phyloP scores from a whole-genome alignment of 106 monocot species.

The Posidonia australis region DNA sequence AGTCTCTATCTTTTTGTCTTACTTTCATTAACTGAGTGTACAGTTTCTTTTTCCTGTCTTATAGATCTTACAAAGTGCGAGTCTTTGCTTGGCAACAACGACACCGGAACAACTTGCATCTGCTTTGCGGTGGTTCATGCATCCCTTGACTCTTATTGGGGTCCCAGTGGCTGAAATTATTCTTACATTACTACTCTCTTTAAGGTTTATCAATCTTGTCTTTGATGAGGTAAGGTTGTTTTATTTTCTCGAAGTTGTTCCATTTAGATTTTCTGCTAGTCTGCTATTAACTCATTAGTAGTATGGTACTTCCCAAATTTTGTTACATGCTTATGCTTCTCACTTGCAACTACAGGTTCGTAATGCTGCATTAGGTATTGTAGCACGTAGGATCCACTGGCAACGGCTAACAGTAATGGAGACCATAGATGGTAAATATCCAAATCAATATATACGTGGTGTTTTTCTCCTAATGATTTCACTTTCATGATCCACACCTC shows the following conservation, averaged over 20 bases:
- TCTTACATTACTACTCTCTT: slow-evolving; percentile 89
- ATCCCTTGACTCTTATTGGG: slow-evolving; percentile 48
- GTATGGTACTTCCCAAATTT: background rate
- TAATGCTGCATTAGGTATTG: slow-evolving; percentile 76
- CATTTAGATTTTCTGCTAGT: background rate
- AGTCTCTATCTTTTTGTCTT: slow-evolving; percentile 1
- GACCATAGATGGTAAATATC: slow-evolving; percentile 62
- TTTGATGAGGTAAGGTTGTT: slow-evolving; percentile 78
- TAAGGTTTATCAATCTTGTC: slow-evolving; percentile 95
- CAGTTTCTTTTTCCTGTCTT: slow-evolving; percentile 1
- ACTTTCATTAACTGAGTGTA: too few relatives aligned
- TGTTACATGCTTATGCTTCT: background rate
- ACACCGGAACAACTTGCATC: slow-evolving; percentile 95
- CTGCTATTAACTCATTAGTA: background rate
- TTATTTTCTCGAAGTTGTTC: background rate
- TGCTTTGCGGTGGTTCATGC: slow-evolving; percentile 87
- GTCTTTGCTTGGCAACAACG: slow-evolving; percentile 87
- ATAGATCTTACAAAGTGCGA: slow-evolving; percentile 98
- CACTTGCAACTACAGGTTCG: slow-evolving; percentile 46
- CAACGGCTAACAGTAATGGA: slow-evolving; percentile 57
- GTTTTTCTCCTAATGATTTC: background rate
- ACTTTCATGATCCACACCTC: too few relatives aligned
- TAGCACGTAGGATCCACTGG: slow-evolving; percentile 86
- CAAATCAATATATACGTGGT: background rate
- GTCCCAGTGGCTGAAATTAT: slow-evolving; percentile 91